Evolutionary conservation across 352 stramenopile genomes (phyloP).

Genomic region (Lagenidium sp.): DNA sequence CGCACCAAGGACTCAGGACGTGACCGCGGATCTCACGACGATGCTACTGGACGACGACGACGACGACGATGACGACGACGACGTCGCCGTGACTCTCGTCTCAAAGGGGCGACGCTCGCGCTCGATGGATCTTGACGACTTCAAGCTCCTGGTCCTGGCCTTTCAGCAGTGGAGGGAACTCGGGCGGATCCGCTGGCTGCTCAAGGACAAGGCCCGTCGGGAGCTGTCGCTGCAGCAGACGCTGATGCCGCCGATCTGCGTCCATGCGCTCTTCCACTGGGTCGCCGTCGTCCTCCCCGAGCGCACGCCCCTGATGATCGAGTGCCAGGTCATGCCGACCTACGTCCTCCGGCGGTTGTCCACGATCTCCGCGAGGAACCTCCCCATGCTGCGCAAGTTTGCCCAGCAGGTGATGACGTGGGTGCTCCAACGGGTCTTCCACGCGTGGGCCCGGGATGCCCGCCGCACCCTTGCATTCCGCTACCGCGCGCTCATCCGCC

Average conservation of each 20-base stretch:
- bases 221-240: constrained; percentile 14
- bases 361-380: background rate
- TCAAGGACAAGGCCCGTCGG: constrained; percentile 14
- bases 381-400: constrained; percentile 7
- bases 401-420: constrained; percentile 7
- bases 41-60: background rate
- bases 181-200: constrained; percentile 20
- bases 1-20: no score
- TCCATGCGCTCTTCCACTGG: constrained; percentile 40
- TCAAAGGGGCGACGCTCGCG: background rate
- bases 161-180: constrained; percentile 41
- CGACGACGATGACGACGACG: background rate
- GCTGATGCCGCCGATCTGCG: constrained; percentile 19
- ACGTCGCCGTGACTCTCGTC: background rate
- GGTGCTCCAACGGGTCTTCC: constrained; percentile 11
- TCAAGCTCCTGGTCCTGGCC: constrained; percentile 20
- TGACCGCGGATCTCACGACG: no score
- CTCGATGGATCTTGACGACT: background rate
- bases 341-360: constrained; percentile 20
- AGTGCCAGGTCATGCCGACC: constrained; percentile 19
- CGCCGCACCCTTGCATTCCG: constrained; percentile 3
- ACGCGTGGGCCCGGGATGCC: constrained; percentile 7
- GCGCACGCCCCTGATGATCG: constrained; percentile 9
- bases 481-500: constrained; percentile 16
- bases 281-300: constrained; percentile 23